These are phyloP conservation scores for Pythium dissotocum DNA, from an alignment of 352 stramenopile species.

Conservation along the genomic window DNA sequence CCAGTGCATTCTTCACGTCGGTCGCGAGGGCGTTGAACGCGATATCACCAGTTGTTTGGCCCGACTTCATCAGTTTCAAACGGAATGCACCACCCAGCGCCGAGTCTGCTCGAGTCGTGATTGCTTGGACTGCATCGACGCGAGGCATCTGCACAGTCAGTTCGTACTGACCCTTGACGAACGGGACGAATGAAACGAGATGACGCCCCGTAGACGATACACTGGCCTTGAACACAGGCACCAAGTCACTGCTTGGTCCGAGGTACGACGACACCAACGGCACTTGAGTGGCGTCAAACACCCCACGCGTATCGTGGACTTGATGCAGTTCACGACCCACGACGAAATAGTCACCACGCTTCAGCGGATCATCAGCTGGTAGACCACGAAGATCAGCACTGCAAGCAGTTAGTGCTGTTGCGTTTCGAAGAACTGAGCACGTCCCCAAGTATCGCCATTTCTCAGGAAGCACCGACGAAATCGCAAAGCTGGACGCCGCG, in stretches of 20 bases:
- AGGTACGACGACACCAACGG: conserved; percentile 72
- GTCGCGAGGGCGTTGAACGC: conserved; percentile 43
- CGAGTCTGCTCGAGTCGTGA: conserved; percentile 54
- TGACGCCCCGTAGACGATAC: conserved; percentile 70
- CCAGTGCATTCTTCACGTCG: conserved; percentile 58
- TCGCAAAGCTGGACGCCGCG: conserved; percentile 32
- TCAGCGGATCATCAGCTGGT: conserved; percentile 41
- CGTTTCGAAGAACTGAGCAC: conserved; percentile 39
- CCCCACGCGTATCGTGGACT: conserved; percentile 53
- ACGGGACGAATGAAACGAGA: conserved; percentile 85
- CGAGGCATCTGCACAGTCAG: conserved; percentile 82
- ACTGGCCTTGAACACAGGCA: conserved; percentile 70
- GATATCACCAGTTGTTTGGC: conserved; percentile 51
- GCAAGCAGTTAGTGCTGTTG: conserved; percentile 39
- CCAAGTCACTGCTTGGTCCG: conserved; percentile 49
- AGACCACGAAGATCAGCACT: conserved; percentile 40
- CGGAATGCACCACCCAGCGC: conserved; percentile 66
- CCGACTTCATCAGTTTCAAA: conserved; percentile 43
- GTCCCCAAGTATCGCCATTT: conserved; percentile 77
- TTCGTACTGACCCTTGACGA: conserved; percentile 89
- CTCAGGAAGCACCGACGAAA: conserved; percentile 55
- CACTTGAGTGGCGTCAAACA: conserved; percentile 59
- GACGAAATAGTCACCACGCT: conserved; percentile 78
- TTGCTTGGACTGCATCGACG: conserved; percentile 68
- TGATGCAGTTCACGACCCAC: conserved; percentile 76